Base-by-base conservation (phyloP, 2,329 filamentous ascomycete species). In the Calonectria pseudoturangicola region DNA sequence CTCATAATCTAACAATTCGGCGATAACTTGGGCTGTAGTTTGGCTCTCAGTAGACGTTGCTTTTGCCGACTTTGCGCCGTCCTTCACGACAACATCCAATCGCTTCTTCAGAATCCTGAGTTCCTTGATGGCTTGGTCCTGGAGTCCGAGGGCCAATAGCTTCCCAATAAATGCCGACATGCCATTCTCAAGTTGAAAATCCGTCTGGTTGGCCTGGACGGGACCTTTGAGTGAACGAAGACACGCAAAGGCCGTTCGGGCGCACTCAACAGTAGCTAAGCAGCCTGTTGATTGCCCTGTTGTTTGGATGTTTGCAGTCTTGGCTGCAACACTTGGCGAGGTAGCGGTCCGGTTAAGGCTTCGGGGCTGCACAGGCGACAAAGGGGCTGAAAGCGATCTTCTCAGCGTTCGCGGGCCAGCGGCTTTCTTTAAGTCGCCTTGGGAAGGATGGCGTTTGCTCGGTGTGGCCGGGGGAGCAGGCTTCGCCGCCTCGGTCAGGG, bases 111-210 rank as follows among this genome's bases (percentile, higher is more conserved):
- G 81, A 13, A 92, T 84, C 48, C 90, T 87, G 71, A 96, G 81
- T 78, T 96, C 94, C 79, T 92, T 94, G 50, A 91, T 83, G 0
- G 94, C 93, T 70, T 93, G 86, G n/a, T 92, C 90, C 56, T 93
- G 89, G 65, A 95, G 82, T 1, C 91, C 90, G 60, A 95, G 85
- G 0, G 86, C 85, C 16, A 95, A 84, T 1, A 96, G 85, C 80
- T 92, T 94, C 47, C 90, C 89, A 47, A 93, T 84, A 66, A 96
- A 87, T 0, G 92, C 91, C 18, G 93, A 90, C 88, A 94, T 93
- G 67, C 93, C 94, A 72, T 88, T 92, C 80, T 96, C 94, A 4
- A 96, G 83, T 79, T 96, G 93, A 47, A 94, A 84, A 54, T 90
- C 88, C 1, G 91, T 88, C n/a, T 92, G 85, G 12, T 88, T 84